Percentiles rank a stretch among this genome's conserved stretches.
Conservation (phyloP, 345 rosid genomes). For the Atalantia buxifolia region DNA sequence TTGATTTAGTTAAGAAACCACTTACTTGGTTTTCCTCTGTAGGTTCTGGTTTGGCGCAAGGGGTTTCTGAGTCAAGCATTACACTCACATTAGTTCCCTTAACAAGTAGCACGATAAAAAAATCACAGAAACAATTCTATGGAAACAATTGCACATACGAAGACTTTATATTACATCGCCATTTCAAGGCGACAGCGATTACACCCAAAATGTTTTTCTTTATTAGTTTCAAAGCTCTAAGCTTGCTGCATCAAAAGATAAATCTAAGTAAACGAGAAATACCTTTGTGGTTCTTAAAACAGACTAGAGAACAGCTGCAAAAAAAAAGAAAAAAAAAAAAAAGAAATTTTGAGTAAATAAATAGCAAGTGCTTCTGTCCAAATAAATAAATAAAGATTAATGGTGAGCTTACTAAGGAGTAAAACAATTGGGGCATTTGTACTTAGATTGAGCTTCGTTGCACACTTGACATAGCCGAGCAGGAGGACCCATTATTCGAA, state of each 20-base stretch:
- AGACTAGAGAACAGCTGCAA: conserved; percentile 66
- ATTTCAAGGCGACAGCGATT: not conserved
- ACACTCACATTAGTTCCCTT: conserved; percentile 13
- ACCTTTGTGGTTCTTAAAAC: conserved; percentile 54
- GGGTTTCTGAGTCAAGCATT: conserved; percentile 57
- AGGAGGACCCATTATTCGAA: conserved; percentile 26
- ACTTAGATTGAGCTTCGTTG: conserved; percentile 55
- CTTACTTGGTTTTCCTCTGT: conserved; percentile 41
- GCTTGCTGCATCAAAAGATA: not conserved
- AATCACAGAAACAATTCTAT: not conserved
- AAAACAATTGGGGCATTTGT: conserved; percentile 82
- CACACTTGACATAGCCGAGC: conserved; percentile 53
- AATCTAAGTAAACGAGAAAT: not conserved
- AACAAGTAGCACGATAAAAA: not conserved
- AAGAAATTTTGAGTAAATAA: not conserved
- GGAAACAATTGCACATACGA: not conserved
- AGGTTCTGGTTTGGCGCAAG: conserved; percentile 56
- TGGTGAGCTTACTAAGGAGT: conserved; percentile 56
- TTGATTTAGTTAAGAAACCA: conserved; percentile 1
- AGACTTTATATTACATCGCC: not conserved
- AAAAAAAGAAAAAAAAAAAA: not conserved
- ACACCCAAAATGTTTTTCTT: not conserved
- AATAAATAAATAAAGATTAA: too few relatives aligned
- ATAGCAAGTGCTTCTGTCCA: not conserved
- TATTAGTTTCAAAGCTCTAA: not conserved